These are phyloP conservation scores for Gossypium arboreum DNA, from an alignment of 345 rosid genomes.

Conservation along the genomic window DNA sequence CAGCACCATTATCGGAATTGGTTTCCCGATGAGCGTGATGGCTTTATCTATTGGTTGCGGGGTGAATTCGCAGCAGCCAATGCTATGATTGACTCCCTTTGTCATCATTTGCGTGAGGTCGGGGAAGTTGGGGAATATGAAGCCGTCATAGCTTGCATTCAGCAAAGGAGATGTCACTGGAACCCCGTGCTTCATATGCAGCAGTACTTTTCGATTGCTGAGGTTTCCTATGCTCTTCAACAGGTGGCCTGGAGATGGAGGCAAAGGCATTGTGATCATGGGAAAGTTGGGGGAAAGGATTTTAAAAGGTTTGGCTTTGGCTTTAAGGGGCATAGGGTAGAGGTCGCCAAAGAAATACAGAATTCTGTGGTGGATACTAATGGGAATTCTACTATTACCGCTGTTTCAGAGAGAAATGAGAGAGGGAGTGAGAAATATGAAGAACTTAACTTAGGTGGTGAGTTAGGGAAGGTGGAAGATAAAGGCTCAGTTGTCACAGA, in stretches of 20 bases:
- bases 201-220: conserved; percentile 61
- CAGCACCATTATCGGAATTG: conserved; percentile 35
- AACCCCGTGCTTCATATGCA: conserved; percentile 70
- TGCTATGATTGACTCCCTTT: conserved; percentile 71
- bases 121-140: conserved; percentile 79
- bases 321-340: conserved; percentile 40
- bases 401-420: conserved; percentile 12
- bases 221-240: conserved; percentile 56
- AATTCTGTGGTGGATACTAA: conserved; percentile 31
- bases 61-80: conserved; percentile 94
- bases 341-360: conserved; percentile 38
- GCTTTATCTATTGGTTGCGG: conserved; percentile 76
- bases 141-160: conserved; percentile 42
- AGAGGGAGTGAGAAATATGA: conserved; percentile 27
- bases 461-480: conserved; percentile 30
- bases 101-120: conserved; percentile 54
- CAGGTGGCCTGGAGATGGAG: conserved; percentile 55
- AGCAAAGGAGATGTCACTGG: conserved; percentile 82
- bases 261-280: conserved; percentile 51
- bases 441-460: conserved; percentile 34
- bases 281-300: conserved; percentile 48
- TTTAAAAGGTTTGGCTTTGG: conserved; percentile 51
- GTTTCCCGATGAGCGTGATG: conserved; percentile 72
- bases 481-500: conserved; percentile 29
- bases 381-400: conserved; percentile 26